These are phyloP conservation scores for Eleusine coracana DNA, from an alignment of 176 grass and related monocot genomes.

Conservation along the genomic window DNA sequence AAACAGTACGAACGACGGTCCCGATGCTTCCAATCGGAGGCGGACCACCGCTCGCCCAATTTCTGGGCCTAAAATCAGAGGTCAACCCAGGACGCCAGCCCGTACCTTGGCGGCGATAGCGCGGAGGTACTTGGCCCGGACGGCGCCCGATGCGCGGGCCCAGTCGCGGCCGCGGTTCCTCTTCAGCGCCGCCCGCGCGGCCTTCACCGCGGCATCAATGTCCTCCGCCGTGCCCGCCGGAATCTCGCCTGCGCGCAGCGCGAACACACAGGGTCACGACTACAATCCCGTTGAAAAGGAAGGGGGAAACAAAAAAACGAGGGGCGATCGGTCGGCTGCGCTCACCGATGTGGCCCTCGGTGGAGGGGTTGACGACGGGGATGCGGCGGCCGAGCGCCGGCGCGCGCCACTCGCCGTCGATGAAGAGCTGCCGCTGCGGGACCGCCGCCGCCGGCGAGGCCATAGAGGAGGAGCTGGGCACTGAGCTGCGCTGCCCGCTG, in stretches of 20 bases:
- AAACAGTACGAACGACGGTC: not conserved
- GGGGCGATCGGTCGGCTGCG: not conserved
- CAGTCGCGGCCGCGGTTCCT: slow-evolving; percentile 87
- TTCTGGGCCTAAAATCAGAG: not conserved
- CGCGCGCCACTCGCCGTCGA: slow-evolving; percentile 85
- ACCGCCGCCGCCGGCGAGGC: slow-evolving; percentile 31
- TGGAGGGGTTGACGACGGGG: slow-evolving; percentile 82
- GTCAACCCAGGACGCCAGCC: not conserved
- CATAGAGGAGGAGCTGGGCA: slow-evolving; percentile 4
- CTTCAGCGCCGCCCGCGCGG: slow-evolving; percentile 71
- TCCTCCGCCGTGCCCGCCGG: slow-evolving; percentile 89
- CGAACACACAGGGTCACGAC: not conserved
- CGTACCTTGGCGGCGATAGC: slow-evolving; percentile 91
- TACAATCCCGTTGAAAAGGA: not conserved
- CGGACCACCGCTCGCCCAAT: not conserved
- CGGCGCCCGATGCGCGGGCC: slow-evolving; percentile 75
- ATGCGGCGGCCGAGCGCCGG: slow-evolving; percentile 68
- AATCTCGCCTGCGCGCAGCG: slow-evolving; percentile 66
- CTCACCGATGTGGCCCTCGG: slow-evolving; percentile 74
- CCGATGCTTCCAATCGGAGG: not conserved
- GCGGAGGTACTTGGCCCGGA: slow-evolving; percentile 90
- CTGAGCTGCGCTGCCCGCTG: not conserved
- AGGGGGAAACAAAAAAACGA: not conserved
- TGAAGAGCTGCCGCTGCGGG: slow-evolving; percentile 73
- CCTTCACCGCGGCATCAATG: slow-evolving; percentile 84